Percentiles rank a stretch among this genome's conserved stretches.
These are phyloP conservation scores for Aspergillus transmontanensis DNA, from an alignment of 2,329 filamentous ascomycete species.

Conservation along the genomic window DNA sequence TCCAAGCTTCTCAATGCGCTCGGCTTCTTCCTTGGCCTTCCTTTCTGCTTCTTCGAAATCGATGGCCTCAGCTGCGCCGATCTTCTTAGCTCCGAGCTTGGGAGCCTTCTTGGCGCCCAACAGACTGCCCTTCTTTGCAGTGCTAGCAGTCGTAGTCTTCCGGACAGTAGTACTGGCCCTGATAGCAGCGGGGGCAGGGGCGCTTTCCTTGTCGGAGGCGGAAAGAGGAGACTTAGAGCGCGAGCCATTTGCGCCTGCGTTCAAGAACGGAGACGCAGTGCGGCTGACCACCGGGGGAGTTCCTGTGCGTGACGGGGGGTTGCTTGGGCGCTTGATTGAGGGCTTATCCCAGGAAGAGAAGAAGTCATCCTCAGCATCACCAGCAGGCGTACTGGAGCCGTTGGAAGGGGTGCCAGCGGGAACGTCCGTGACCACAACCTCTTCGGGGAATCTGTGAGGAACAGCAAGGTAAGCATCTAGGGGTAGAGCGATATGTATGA, in stretches of 20 bases:
- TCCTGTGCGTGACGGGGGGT: conserved; percentile 84
- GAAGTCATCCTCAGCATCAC: conserved; percentile 87
- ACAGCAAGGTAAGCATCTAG: conserved; percentile 14
- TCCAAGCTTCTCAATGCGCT: conserved; percentile 90
- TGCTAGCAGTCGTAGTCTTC: conserved; percentile 66
- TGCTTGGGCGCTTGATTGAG: conserved; percentile 92
- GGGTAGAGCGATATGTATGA: background rate
- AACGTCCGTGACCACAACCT: conserved; percentile 81
- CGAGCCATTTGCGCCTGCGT: conserved; percentile 65
- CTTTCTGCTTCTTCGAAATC: conserved; percentile 98
- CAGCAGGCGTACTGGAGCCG: conserved; percentile 73
- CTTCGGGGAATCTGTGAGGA: conserved; percentile 69
- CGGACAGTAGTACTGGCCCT: conserved; percentile 79
- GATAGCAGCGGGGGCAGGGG: conserved; percentile 64
- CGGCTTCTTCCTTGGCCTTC: conserved; percentile 95
- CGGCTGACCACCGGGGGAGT: conserved; percentile 82
- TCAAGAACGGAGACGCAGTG: conserved; percentile 88
- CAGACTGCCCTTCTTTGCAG: conserved; percentile 80
- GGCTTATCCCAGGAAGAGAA: conserved; percentile 99
- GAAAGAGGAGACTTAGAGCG: conserved; percentile 82
- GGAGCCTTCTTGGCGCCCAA: conserved; percentile 78
- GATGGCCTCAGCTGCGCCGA: conserved; percentile 71
- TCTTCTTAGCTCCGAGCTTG: conserved; percentile 92
- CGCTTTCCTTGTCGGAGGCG: conserved; percentile 54
- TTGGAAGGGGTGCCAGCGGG: conserved; percentile 62